Evolutionary conservation across 2,329 filamentous ascomycete species (phyloP), one percentile per base, ranked within the genome.

Genomic region (Trichoderma semiorbis): DNA sequence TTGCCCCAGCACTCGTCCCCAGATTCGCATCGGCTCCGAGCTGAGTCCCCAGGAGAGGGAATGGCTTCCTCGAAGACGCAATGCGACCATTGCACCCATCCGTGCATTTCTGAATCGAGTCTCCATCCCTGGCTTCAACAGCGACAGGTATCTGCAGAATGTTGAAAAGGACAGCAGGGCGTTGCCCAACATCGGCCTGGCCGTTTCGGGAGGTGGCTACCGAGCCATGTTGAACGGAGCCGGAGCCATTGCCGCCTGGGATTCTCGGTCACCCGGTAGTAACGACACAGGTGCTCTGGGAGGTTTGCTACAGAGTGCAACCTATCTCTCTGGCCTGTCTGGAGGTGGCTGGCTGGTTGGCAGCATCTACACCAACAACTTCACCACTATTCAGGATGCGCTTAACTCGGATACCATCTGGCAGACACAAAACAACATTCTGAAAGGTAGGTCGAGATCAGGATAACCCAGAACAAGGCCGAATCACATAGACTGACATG

Each of bases 301-400:
- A 65, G 94, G 94, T 5, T 82, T 97, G 74, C 84, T 97, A 73
- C 94, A 97, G 83, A 87, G 92, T 3, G 82, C 93, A 0, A 97
- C 93, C 0, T 97, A 97, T 78, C 80, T 97, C 14, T 86, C 93
- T 3, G 94, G 93, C 10, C 85, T 97, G 3, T 95, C 93, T 8
- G 94, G 94, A 34, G 94, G 94, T 69, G 89, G 91, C 66, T 97
- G 94, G 94, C 85, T 97, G 21, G 88, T 97, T 5, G 93, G 93
- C n/a, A 93, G 91, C 69, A 84, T 97, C 11, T 95, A 89, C 78
- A 84, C 90, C 76, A 97, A 97, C 85, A 97, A 97, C 83, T 97
- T 94, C 79, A 92, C 90, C 11, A 89, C 90, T 0, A 87, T 84
- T 3, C 80, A 82, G 72, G 78, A 76, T 32, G 80, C 79, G 64